These are phyloP conservation scores for Penicillium sp. DNA, from an alignment of 2,329 filamentous ascomycete genomes.

Conservation along the genomic window DNA sequence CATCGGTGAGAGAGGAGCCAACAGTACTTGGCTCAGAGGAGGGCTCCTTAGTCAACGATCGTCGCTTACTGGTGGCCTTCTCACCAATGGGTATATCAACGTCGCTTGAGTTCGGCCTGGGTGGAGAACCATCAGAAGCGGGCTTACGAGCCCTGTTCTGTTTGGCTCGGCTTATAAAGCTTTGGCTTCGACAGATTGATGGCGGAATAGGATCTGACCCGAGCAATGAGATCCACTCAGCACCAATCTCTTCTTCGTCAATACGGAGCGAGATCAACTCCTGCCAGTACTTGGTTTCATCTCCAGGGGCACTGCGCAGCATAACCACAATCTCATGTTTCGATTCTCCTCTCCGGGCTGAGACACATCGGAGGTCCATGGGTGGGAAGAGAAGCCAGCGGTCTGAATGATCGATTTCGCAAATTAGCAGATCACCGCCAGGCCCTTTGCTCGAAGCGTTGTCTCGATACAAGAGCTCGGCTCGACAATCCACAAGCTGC, in stretches of 20 bases:
- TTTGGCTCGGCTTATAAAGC: slow-evolving; percentile 50
- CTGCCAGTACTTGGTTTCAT: slow-evolving; percentile 67
- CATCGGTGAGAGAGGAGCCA: slow-evolving; percentile 30
- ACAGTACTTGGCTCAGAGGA: slow-evolving; percentile 36
- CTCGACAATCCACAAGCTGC: slow-evolving; percentile 81
- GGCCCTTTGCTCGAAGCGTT: slow-evolving; percentile 66
- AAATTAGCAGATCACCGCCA: slow-evolving; percentile 83
- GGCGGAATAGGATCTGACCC: slow-evolving; percentile 64
- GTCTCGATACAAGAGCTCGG: slow-evolving; percentile 84
- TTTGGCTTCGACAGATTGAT: slow-evolving; percentile 54
- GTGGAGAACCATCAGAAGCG: slow-evolving; percentile 22
- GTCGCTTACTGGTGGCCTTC: slow-evolving; percentile 47
- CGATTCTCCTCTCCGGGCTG: slow-evolving; percentile 73
- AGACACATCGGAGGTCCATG: slow-evolving; percentile 69
- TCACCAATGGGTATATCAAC: slow-evolving; percentile 64
- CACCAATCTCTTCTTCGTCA: slow-evolving; percentile 71
- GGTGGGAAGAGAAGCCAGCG: slow-evolving; percentile 92
- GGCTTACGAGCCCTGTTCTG: slow-evolving; percentile 31
- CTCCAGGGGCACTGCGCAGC: slow-evolving; percentile 68
- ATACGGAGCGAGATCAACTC: slow-evolving; percentile 77
- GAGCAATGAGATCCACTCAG: slow-evolving; percentile 89
- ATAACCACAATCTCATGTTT: slow-evolving; percentile 77
- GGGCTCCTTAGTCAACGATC: slow-evolving; percentile 31
- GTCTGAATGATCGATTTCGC: slow-evolving; percentile 75
- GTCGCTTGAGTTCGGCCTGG: slow-evolving; percentile 48